Percentiles rank a stretch among this genome's conserved stretches.
Evolutionary conservation across 1,139 yeast species (phyloP).

Genomic region (Yamadazyma dendronema): DNA sequence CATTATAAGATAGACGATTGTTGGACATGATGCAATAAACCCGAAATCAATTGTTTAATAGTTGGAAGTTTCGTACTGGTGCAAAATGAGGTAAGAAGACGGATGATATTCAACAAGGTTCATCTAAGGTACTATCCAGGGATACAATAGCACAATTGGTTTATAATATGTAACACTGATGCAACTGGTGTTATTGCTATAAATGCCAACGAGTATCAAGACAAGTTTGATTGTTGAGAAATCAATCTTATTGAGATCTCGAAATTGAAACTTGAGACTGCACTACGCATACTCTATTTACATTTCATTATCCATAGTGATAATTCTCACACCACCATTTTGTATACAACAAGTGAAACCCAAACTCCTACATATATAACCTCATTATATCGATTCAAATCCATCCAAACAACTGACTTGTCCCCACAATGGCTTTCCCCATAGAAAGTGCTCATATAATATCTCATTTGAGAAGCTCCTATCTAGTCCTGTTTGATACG

Average conservation of each 20-base stretch:
- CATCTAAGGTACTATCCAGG: neutral
- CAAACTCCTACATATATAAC: no score
- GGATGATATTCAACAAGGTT: no score
- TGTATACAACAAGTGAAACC: no score
- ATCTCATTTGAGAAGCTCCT: slow-evolving; percentile 32
- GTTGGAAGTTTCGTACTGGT: neutral
- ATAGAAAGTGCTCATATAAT: slow-evolving; percentile 30
- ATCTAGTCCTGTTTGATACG: slow-evolving; percentile 26
- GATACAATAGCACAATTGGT: no score
- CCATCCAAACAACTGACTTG: no score
- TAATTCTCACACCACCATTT: no score
- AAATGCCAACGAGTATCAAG: no score
- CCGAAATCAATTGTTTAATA: neutral
- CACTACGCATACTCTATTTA: neutral
- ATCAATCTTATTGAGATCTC: no score
- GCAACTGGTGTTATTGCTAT: no score
- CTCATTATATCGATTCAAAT: no score
- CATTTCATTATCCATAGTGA: no score
- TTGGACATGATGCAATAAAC: neutral
- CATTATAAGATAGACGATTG: slow-evolving; percentile 10
- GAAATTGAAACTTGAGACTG: neutral
- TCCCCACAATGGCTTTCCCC: slow-evolving; percentile 44
- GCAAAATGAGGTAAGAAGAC: neutral
- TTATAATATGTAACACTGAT: no score
- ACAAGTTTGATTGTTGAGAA: neutral